phyloP scores from a whole-genome alignment of 1,284 basidiomycete species.

The Ustilago hordei region DNA sequence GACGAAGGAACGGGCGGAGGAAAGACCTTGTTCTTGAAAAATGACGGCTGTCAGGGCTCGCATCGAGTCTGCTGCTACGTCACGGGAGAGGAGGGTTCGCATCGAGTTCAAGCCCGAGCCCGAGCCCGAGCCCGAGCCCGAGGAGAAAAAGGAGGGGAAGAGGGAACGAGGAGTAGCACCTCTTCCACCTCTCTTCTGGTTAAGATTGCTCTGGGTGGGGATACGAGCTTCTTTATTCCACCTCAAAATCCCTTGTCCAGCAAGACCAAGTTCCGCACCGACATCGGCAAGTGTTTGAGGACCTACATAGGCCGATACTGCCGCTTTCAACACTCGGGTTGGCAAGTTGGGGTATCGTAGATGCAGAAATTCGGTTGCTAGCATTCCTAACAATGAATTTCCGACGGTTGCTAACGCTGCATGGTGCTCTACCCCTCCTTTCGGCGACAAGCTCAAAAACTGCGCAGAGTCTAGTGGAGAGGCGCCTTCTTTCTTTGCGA shows the following conservation, averaged over 20 bases:
- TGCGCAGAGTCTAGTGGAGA: conserved; percentile 35
- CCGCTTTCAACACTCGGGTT: conserved; percentile 87
- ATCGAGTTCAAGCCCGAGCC: not conserved
- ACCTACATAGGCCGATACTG: conserved; percentile 90
- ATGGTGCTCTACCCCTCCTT: conserved; percentile 74
- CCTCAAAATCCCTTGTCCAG: conserved; percentile 65
- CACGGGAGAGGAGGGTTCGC: conserved; percentile 54
- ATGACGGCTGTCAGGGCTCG: conserved; percentile 73
- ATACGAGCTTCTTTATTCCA: conserved; percentile 72
- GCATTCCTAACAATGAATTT: conserved; percentile 89
- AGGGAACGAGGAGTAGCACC: not conserved
- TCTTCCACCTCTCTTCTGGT: conserved; percentile 31
- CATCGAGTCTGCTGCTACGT: conserved; percentile 70
- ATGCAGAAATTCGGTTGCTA: conserved; percentile 86
- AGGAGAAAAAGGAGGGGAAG: conserved; percentile 2
- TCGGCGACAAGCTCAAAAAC: conserved; percentile 7
- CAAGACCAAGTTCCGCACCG: conserved; percentile 74
- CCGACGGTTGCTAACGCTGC: conserved; percentile 83
- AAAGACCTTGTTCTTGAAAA: conserved; percentile 71
- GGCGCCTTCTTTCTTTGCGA: conserved; percentile 29
- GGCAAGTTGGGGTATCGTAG: conserved; percentile 90
- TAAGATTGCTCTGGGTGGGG: conserved; percentile 12
- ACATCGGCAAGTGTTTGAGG: conserved; percentile 84
- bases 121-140: not conserved
- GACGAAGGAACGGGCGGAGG: conserved; percentile 50